Evolutionary conservation across 495 filamentous ascomycete genomes (phyloP).

Genomic region (Monascus purpureus): DNA sequence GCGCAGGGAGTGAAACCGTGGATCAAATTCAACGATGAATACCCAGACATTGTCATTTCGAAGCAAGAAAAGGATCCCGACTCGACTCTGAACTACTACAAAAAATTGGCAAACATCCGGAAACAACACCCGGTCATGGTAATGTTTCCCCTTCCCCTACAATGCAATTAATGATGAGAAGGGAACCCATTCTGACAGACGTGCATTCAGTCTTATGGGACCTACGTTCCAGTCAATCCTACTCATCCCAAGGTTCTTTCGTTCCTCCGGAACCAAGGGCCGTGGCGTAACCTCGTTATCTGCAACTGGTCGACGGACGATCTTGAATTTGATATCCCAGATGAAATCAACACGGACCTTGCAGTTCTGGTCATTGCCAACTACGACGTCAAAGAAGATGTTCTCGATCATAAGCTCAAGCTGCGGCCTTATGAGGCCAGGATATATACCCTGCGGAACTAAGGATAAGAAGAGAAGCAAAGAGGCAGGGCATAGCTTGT

Average conservation of each 20-base stretch:
- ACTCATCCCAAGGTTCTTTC: constrained; percentile 4
- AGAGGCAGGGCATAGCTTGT: too few species aligned
- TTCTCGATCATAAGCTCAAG: constrained; percentile 1
- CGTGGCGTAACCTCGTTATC: constrained; percentile 5
- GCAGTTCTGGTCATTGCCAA: constrained; percentile 5
- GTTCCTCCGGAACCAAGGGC: constrained; percentile 8
- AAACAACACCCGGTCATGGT: constrained; percentile 23
- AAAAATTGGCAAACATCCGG: constrained; percentile 19
- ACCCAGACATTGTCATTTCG: constrained; percentile 23
- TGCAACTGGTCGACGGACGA: constrained; percentile 2
- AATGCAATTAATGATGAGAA: background rate
- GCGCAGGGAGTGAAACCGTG: constrained; percentile 25
- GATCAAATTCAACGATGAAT: constrained; percentile 38
- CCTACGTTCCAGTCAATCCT: constrained; percentile 7
- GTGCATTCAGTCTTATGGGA: constrained; percentile 5
- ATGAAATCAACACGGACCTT: constrained; percentile 5
- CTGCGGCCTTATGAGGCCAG: constrained; percentile 7
- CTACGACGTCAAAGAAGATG: constrained; percentile 3
- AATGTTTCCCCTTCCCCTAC: background rate
- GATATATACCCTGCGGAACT: constrained; percentile 8
- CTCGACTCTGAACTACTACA: constrained; percentile 29
- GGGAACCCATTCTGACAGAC: background rate
- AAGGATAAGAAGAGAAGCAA: too few species aligned
- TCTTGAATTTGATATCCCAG: constrained; percentile 3
- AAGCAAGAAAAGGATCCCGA: constrained; percentile 18